These are phyloP conservation scores for Stachybotrys chlorohalonatus DNA, from an alignment of 2,329 filamentous ascomycete species.

Conservation along the genomic window DNA sequence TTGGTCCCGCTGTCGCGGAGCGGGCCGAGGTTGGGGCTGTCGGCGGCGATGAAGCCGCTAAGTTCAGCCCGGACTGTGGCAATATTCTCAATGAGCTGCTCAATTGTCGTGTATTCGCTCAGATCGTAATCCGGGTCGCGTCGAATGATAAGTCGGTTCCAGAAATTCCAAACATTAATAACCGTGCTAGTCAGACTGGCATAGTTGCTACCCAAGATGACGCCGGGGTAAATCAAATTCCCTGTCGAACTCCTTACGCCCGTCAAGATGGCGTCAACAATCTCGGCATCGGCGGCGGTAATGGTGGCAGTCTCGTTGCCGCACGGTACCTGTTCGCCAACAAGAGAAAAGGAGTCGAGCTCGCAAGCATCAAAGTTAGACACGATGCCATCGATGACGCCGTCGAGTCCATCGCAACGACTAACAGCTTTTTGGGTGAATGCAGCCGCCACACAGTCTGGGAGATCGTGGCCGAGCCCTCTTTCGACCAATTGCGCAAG, in stretches of 20 bases:
- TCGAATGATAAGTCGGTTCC: neutral
- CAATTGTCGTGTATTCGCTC: neutral
- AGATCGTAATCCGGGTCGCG: neutral
- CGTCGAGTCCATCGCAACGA: neutral
- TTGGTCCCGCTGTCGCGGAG: slow-evolving; percentile 27
- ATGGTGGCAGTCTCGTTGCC: slow-evolving; percentile 18
- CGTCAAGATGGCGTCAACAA: slow-evolving; percentile 30
- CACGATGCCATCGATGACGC: neutral
- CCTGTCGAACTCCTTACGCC: neutral
- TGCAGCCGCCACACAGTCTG: neutral
- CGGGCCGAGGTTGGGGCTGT: slow-evolving; percentile 15
- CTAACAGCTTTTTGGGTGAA: neutral
- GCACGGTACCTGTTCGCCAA: neutral
- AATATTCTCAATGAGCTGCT: slow-evolving; percentile 35
- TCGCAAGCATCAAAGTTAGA: neutral
- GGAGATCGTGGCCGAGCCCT: neutral
- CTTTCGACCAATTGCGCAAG: neutral
- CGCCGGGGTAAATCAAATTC: neutral
- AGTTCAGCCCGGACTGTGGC: neutral
- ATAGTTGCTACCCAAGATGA: neutral
- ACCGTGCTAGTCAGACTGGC: neutral
- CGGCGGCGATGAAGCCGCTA: slow-evolving; percentile 8
- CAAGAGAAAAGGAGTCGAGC: neutral
- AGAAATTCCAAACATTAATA: neutral
- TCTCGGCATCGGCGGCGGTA: slow-evolving; percentile 43